Base-by-base conservation (phyloP, 148 eudicot genomes). In the Rhododendron ovatum region DNA sequence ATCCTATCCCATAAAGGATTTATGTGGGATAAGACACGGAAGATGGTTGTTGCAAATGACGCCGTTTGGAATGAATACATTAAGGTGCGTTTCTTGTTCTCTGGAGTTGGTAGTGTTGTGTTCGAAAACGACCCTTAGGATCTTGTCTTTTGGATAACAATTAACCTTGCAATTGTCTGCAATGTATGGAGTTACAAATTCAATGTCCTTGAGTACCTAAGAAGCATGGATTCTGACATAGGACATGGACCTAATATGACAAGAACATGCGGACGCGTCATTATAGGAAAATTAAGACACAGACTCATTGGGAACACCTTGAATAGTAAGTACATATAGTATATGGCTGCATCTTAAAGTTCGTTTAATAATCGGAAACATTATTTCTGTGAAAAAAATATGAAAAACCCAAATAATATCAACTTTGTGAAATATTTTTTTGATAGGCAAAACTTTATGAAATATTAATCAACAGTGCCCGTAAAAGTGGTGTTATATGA, bases 21-120 rank as follows among this genome's bases (percentile, higher is more conserved):
- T 59, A 69, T 2, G 73, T 82, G 84, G 84, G 73, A 82, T 82
- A 69, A 82, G 73, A 28, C n/a, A 37, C 74, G 33, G 43, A 59
- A 59, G 84, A 82, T 82, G 84, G 84, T 82, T 82, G 50, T 82
- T 82, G 84, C 84, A 39, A 37, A n/a, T 82, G 84, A 82, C 10
- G n/a, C 71, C 8, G 22, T 59, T 20, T 82, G 84, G 84, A 37
- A 57, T 8, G 73, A 82, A 37, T 82, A 82, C 50, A 82, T 82
- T 12, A 82, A 82, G 84, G 84, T 82, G 43, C 50, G 18, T 59
- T 37, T 59, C 4, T 15, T 22, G 30, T 59, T 57, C 69, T 33
- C 26, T 35, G 65, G 26, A 82, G 2, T 22, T 57, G 33, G 47
- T 37, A 2, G 4, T 9, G 33, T 65, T 65, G 14, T 65, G 73